These are phyloP conservation scores for Phialophora tarda DNA, from an alignment of 2,329 filamentous ascomycete genomes.

Conservation along the genomic window DNA sequence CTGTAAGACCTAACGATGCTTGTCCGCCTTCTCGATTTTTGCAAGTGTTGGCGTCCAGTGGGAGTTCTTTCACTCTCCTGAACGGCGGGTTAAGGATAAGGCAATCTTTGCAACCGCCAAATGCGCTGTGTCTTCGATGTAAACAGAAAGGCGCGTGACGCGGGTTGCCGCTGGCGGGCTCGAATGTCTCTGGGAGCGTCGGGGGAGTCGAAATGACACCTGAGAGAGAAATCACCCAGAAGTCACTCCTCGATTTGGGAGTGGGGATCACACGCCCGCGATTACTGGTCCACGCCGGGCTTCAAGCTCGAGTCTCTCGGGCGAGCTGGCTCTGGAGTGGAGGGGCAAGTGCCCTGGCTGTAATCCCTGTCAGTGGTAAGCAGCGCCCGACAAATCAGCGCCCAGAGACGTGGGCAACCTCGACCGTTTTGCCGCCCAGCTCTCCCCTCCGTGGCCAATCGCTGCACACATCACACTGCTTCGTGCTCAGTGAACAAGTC, in stretches of 20 bases:
- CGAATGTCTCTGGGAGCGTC: not conserved
- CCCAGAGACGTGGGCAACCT: not conserved
- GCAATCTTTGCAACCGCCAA: constrained; percentile 17
- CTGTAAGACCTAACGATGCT: constrained; percentile 1
- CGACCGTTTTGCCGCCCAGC: constrained; percentile 2
- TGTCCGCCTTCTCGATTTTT: not conserved
- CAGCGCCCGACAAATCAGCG: not conserved
- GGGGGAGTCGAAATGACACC: not conserved
- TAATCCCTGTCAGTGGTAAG: not conserved
- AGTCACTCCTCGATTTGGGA: not conserved
- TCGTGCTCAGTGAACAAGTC: not conserved
- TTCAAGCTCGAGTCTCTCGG: not conserved
- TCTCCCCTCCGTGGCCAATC: not conserved
- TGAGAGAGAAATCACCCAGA: not conserved
- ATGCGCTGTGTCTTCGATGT: not conserved
- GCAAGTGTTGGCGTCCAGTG: not conserved
- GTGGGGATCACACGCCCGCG: not conserved
- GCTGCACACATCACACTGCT: not conserved
- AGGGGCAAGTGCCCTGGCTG: not conserved
- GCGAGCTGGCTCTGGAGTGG: not conserved
- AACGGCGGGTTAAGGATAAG: not conserved
- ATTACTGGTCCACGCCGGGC: not conserved
- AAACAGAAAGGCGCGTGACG: constrained; percentile 1
- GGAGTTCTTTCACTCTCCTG: not conserved
- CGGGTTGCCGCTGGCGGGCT: constrained; percentile 6